Base-by-base conservation (phyloP, 441 rosid genomes). In the Adansonia grandidieri region DNA sequence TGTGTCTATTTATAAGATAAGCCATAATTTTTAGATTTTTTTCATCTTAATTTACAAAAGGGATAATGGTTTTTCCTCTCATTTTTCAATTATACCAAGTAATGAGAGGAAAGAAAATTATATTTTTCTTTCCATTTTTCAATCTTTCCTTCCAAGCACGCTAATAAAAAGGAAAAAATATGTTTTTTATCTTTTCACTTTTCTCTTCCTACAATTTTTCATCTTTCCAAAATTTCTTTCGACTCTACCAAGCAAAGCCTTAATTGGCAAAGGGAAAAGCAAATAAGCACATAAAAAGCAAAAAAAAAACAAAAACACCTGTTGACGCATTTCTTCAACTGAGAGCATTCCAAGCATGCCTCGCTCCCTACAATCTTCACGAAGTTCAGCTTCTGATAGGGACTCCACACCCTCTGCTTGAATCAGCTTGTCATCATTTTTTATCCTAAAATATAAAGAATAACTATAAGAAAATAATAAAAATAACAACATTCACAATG, bases 361-460 rank as follows among this genome's bases (percentile, higher is more conserved):
- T 83, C 98, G 88, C 17, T 91, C 92, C 85, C 99, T 91, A 81
- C 99, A 94, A 65, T 92, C 99, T 84, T 91, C 93, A 72, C 93
- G 89, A 84, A 96, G 98, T 85, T 94, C 99, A 42, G 83, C 85
- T 84, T 96, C 99, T 48, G 95, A 88, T 79, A 94, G 97, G 70
- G 99, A 92, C 82, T 91, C 97, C 79, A 92, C 85, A 63, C 98
- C 98, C 87, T 96, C 98, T 75, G 92, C 92, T 87, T 86, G 91
- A 77, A 96, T 94, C 97, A 92, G 81, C 86, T 82, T 94, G 85
- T 96, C 99, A 85, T 96, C 98, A 75, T 85, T 91, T 85, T 96
- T 96, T 67, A 96, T 94, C 91, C 99, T 96, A 79, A 68, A 75
- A 87, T 73, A 80, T 22, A 72, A 15, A 79, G 47, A 61, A 53